These are phyloP conservation scores for Eimeria falciformis DNA, from an alignment of 169 alveolate species.

Conservation along the genomic window DNA sequence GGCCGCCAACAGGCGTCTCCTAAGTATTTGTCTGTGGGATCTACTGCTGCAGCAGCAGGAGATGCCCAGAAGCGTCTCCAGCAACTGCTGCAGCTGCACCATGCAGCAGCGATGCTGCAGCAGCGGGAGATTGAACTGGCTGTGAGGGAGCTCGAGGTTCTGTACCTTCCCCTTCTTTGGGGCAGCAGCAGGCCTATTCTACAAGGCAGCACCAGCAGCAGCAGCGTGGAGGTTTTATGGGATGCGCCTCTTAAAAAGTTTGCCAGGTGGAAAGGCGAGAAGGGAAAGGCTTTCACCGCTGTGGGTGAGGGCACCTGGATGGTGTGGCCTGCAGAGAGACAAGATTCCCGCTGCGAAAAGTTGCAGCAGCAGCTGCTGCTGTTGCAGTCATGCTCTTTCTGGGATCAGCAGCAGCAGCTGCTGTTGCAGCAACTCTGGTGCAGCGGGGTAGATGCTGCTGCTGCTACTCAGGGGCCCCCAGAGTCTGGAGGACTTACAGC, in stretches of 20 bases:
- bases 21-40: too few relatives aligned
- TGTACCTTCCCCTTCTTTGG: conserved; percentile 34
- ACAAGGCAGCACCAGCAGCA: background rate
- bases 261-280: background rate
- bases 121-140: background rate
- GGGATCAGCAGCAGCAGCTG: background rate
- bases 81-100: conserved; percentile 54
- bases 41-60: background rate
- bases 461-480: background rate
- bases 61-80: background rate
- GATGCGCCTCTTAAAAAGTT: background rate
- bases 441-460: background rate
- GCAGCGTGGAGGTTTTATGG: background rate
- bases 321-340: conserved; percentile 3
- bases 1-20: background rate
- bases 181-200: too few relatives aligned
- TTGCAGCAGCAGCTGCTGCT: conserved; percentile 1
- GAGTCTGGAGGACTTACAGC: background rate
- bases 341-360: background rate
- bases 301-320: background rate
- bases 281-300: background rate
- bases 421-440: background rate
- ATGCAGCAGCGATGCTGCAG: conserved; percentile 51
- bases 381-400: background rate
- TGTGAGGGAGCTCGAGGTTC: conserved; percentile 8